Conservation (phyloP, 2,329 filamentous ascomycete species). For the Capronia coronata region DNA sequence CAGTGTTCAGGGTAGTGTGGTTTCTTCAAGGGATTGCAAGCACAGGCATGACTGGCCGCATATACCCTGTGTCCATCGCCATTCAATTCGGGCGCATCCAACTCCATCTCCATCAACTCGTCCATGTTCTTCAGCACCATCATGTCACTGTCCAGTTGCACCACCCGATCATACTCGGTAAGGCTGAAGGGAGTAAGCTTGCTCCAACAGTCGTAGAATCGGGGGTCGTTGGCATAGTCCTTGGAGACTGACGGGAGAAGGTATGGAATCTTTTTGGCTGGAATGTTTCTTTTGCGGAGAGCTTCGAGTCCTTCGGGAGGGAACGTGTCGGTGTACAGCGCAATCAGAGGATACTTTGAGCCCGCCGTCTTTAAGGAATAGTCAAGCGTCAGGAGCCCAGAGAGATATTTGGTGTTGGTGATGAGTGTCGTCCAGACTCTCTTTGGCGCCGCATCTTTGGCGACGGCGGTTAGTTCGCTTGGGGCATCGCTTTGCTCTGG, state of each 20-base stretch:
- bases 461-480: background rate
- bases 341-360: slow-evolving; percentile 71
- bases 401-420: slow-evolving; percentile 74
- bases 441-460: too few relatives aligned
- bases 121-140: slow-evolving; percentile 79
- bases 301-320: slow-evolving; percentile 61
- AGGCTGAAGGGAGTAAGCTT: slow-evolving; percentile 76
- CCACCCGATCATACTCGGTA: slow-evolving; percentile 68
- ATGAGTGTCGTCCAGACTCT: slow-evolving; percentile 83
- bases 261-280: slow-evolving; percentile 63
- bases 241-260: slow-evolving; percentile 60
- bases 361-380: slow-evolving; percentile 61
- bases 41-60: slow-evolving; percentile 75
- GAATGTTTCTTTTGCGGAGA: slow-evolving; percentile 62
- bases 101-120: slow-evolving; percentile 75
- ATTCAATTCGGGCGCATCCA: slow-evolving; percentile 53
- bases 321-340: slow-evolving; percentile 74
- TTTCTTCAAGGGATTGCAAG: slow-evolving; percentile 75
- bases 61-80: slow-evolving; percentile 61
- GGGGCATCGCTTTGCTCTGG: slow-evolving; percentile 1
- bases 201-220: slow-evolving; percentile 87
- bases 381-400: slow-evolving; percentile 74
- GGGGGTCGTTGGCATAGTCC: slow-evolving; percentile 68
- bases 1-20: slow-evolving; percentile 69
- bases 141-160: slow-evolving; percentile 87